phyloP scores from a whole-genome alignment of 441 rosid genomes.

The Mallotus japonicus region DNA sequence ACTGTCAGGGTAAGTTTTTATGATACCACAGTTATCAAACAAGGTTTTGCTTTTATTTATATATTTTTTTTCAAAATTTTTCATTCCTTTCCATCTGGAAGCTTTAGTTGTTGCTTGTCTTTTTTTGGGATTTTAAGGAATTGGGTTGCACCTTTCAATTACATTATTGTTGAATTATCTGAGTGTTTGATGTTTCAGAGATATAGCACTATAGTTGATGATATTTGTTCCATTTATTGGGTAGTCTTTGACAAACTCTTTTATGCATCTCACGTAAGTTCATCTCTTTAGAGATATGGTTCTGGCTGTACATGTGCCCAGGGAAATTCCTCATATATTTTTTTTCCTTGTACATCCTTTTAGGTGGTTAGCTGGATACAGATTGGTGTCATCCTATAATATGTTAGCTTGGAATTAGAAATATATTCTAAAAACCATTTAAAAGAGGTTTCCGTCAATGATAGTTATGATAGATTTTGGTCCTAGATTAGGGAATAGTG shows the following conservation, averaged over 20 bases:
- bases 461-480: background rate
- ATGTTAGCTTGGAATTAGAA: background rate
- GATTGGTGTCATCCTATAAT: background rate
- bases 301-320: background rate
- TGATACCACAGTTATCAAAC: constrained; percentile 4
- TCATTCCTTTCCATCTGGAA: background rate
- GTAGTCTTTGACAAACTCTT: background rate
- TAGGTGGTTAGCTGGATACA: background rate
- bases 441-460: background rate
- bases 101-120: background rate
- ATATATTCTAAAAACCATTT: background rate
- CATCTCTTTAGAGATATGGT: background rate
- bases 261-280: background rate
- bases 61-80: background rate
- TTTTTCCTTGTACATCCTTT: background rate
- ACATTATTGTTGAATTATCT: background rate
- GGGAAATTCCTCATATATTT: background rate
- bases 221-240: background rate
- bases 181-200: background rate
- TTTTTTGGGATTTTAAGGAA: background rate
- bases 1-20: constrained; percentile 74
- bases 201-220: background rate
- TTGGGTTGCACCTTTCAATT: background rate
- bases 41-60: background rate
- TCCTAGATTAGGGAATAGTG: background rate